phyloP scores from a whole-genome alignment of 106 monocot genomes.

The Dendrobium huoshanense region DNA sequence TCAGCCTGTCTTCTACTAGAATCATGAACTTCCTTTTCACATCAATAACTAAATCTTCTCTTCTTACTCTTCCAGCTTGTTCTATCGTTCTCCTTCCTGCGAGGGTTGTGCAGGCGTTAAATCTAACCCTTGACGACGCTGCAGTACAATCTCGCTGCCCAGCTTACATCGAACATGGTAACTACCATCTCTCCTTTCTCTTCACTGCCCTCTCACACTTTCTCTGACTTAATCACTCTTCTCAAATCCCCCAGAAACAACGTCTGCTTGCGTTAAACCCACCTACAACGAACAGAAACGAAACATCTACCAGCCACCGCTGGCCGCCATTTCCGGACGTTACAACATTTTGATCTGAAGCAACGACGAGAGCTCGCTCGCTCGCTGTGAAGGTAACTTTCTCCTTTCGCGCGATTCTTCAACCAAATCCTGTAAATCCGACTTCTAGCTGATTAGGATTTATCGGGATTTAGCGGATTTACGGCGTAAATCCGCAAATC shows the following conservation, averaged over 20 bases:
- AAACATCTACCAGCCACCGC: neutral
- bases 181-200: neutral
- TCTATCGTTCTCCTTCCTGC: constrained; percentile 65
- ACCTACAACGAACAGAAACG: neutral
- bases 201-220: neutral
- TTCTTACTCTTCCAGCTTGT: constrained; percentile 23
- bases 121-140: constrained; percentile 38
- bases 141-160: constrained; percentile 14
- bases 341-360: too few species aligned
- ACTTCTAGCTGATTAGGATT: too few species aligned
- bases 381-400: too few species aligned
- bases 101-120: constrained; percentile 62
- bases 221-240: neutral
- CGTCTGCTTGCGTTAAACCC: too few species aligned
- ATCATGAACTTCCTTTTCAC: neutral
- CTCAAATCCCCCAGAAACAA: neutral
- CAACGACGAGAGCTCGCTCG: too few species aligned
- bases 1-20: too few species aligned
- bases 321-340: neutral
- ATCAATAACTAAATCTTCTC: neutral
- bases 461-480: too few species aligned
- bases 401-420: too few species aligned
- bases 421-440: too few species aligned
- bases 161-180: constrained; percentile 37
- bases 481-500: too few species aligned